phyloP scores from a whole-genome alignment of 192 early-diverging fungal genomes.

The Geranomyces michiganensis region DNA sequence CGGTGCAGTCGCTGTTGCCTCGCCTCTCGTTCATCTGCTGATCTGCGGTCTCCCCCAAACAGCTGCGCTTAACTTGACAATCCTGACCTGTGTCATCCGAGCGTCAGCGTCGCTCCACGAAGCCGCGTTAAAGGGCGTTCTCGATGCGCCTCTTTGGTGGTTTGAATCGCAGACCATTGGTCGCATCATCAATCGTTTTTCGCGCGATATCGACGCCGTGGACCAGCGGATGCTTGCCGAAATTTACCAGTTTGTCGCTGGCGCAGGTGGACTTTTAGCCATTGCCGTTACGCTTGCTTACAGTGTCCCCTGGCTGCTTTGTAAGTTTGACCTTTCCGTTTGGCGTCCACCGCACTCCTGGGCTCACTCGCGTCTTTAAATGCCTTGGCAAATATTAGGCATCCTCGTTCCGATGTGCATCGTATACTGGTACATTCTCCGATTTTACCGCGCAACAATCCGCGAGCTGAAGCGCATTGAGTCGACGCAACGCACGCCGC shows the following conservation, averaged over 20 bases:
- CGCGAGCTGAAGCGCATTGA: conserved; percentile 84
- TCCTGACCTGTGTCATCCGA: conserved; percentile 7
- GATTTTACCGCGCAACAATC: conserved; percentile 72
- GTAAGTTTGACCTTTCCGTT: neutral
- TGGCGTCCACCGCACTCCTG: neutral
- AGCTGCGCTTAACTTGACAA: neutral
- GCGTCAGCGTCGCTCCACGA: conserved; percentile 41
- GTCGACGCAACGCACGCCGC: conserved; percentile 71
- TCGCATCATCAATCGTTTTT: conserved; percentile 57
- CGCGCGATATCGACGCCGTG: neutral
- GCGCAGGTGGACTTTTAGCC: conserved; percentile 1
- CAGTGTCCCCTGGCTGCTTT: conserved; percentile 5
- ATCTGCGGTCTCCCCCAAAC: neutral
- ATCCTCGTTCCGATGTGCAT: conserved; percentile 65
- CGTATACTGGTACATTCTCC: conserved; percentile 64
- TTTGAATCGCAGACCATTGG: conserved; percentile 70
- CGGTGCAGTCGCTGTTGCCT: neutral
- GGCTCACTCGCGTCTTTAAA: neutral
- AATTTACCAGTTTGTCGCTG: conserved; percentile 27
- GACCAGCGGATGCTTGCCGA: conserved; percentile 8
- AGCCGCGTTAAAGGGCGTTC: neutral
- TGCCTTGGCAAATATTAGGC: conserved; percentile 58
- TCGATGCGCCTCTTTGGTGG: conserved; percentile 55
- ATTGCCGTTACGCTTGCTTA: conserved; percentile 2
- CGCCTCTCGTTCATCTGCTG: conserved; percentile 1